Evolutionary conservation across 768 basidiomycete species (phyloP).

Genomic region (Lactarius vividus): DNA sequence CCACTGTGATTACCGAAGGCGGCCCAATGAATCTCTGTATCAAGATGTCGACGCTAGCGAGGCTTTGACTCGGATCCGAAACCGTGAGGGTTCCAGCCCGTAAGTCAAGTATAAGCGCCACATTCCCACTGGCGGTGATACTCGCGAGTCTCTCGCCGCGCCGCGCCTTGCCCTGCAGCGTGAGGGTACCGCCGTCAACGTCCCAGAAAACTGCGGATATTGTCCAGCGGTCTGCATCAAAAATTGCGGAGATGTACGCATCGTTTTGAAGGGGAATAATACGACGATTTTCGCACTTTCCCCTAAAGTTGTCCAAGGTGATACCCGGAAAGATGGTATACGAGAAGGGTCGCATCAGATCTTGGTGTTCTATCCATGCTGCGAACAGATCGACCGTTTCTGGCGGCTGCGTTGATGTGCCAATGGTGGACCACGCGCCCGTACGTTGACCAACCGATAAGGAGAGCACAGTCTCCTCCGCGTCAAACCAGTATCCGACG

Average conservation of each 20-base stretch:
- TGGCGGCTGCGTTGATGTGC: constrained; percentile 53
- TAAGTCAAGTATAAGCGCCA: constrained; percentile 44
- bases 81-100: constrained; percentile 47
- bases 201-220: constrained; percentile 61
- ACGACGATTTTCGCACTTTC: constrained; percentile 34
- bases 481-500: constrained; percentile 58
- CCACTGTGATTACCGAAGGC: constrained; percentile 37
- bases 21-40: constrained; percentile 32
- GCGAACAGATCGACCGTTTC: constrained; percentile 60
- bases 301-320: constrained; percentile 38
- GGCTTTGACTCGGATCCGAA: constrained; percentile 63
- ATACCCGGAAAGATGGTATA: constrained; percentile 60
- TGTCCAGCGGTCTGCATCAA: constrained; percentile 42
- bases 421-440: constrained; percentile 55
- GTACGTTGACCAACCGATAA: constrained; percentile 47
- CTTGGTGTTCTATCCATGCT: constrained; percentile 53
- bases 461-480: constrained; percentile 33
- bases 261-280: constrained; percentile 43
- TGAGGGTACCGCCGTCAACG: constrained; percentile 41
- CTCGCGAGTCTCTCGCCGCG: constrained; percentile 35
- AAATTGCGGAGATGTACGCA: constrained; percentile 46
- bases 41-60: constrained; percentile 39
- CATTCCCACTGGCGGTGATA: constrained; percentile 40
- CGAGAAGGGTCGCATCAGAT: constrained; percentile 32
- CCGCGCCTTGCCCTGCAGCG: constrained; percentile 34